Evolutionary conservation across 2,329 filamentous ascomycete genomes (phyloP).

Genomic region (Didymella keratinophila): DNA sequence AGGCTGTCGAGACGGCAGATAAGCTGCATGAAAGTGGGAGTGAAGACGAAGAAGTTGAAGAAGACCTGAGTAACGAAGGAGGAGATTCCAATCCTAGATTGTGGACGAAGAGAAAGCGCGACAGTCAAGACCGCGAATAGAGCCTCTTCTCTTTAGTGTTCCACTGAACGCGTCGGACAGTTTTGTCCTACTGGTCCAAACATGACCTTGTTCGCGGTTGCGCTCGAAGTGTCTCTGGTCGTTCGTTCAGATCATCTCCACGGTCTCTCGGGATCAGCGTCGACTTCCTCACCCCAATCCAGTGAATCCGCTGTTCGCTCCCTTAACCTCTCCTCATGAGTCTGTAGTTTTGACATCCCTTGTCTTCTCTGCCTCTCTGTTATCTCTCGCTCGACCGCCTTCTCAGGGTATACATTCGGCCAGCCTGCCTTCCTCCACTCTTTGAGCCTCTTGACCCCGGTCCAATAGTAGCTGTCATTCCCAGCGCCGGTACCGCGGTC

Average conservation of each 20-base stretch:
- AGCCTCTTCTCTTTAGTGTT: too few species aligned
- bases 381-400: conserved; percentile 18
- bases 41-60: background rate
- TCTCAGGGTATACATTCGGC: conserved; percentile 19
- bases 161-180: too few species aligned
- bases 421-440: conserved; percentile 31
- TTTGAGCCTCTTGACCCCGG: conserved; percentile 15
- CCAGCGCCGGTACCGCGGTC: conserved; percentile 1
- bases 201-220: too few species aligned
- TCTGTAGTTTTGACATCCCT: background rate
- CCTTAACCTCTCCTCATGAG: background rate
- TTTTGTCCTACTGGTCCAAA: too few species aligned
- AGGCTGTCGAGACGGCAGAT: background rate
- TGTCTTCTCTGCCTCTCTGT: background rate
- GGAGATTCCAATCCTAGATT: too few species aligned
- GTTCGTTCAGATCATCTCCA: too few species aligned
- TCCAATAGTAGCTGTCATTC: background rate
- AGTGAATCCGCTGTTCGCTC: background rate
- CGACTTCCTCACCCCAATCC: conserved; percentile 9
- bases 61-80: background rate
- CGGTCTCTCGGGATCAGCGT: conserved; percentile 9
- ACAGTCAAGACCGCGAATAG: background rate
- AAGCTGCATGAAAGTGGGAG: background rate
- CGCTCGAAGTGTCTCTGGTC: too few species aligned
- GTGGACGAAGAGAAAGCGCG: background rate